These are phyloP conservation scores for Taxawa tesnikishii DNA, from an alignment of 2,329 filamentous ascomycete species.

Conservation along the genomic window DNA sequence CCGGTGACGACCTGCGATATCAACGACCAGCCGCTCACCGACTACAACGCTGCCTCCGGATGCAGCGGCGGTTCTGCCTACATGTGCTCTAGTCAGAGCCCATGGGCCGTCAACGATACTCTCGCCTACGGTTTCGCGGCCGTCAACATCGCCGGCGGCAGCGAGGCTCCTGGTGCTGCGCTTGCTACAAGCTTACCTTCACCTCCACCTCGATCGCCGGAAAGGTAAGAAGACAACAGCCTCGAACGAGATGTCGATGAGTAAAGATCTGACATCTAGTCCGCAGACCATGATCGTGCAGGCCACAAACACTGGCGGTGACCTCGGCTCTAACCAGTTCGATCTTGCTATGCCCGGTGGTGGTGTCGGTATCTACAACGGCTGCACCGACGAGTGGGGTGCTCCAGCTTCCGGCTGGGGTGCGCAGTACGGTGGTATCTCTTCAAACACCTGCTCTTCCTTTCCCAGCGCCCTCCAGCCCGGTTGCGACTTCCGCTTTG, in stretches of 20 bases:
- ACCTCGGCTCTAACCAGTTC: slow-evolving; percentile 46
- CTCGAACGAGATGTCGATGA: too few relatives aligned
- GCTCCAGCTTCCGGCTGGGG: slow-evolving; percentile 40
- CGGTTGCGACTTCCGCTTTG: slow-evolving; percentile 51
- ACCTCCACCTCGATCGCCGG: slow-evolving; percentile 42
- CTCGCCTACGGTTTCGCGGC: slow-evolving; percentile 55
- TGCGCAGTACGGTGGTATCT: slow-evolving; percentile 46
- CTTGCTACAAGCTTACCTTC: slow-evolving; percentile 50
- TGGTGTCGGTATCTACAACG: slow-evolving; percentile 44
- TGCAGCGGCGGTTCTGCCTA: slow-evolving; percentile 48
- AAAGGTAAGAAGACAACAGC: too few relatives aligned
- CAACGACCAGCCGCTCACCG: slow-evolving; percentile 41
- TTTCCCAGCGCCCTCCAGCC: slow-evolving; percentile 43
- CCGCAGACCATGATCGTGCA: slow-evolving; percentile 53
- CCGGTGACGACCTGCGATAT: slow-evolving; percentile 44
- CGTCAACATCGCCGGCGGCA: slow-evolving; percentile 41
- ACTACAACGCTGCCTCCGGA: slow-evolving; percentile 35
- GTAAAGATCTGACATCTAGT: too few relatives aligned
- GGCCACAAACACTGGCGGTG: slow-evolving; percentile 49
- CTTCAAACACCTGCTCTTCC: slow-evolving; percentile 35
- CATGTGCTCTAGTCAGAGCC: slow-evolving; percentile 50
- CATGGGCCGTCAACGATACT: slow-evolving; percentile 47
- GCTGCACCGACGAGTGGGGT: slow-evolving; percentile 26
- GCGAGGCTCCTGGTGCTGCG: slow-evolving; percentile 54
- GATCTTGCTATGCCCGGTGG: slow-evolving; percentile 41